A percentile compares a stretch with the other conserved stretches of the same genome.
These are phyloP conservation scores for Candida tibetensis DNA, from an alignment of 805 yeast genomes.

Conservation along the genomic window DNA sequence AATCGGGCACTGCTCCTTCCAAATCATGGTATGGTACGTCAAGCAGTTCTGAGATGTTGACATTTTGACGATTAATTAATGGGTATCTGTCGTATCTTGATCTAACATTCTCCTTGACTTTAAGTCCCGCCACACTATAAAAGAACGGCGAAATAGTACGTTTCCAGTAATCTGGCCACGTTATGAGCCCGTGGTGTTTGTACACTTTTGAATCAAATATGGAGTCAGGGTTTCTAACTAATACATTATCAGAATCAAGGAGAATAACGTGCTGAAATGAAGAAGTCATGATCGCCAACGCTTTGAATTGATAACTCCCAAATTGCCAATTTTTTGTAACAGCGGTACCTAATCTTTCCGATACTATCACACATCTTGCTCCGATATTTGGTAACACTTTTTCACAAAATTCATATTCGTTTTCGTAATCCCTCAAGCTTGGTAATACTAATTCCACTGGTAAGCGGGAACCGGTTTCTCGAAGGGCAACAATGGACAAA, in stretches of 20 bases:
- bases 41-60: conserved; percentile 9
- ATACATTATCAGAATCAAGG: conserved; percentile 48
- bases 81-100: conserved; percentile 7
- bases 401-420: conserved; percentile 39
- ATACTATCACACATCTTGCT: conserved; percentile 42
- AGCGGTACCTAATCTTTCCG: conserved; percentile 28
- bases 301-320: conserved; percentile 39
- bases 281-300: conserved; percentile 45
- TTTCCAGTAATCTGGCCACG: conserved; percentile 26
- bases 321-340: conserved; percentile 16
- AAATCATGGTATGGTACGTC: conserved; percentile 10
- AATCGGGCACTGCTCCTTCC: conserved; percentile 18
- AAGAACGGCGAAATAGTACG: conserved; percentile 20
- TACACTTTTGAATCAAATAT: conserved; percentile 21
- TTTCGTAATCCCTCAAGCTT: conserved; percentile 31
- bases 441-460: conserved; percentile 48
- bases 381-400: conserved; percentile 37
- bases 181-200: conserved; percentile 13
- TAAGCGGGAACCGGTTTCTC: conserved; percentile 41
- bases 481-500: conserved; percentile 37
- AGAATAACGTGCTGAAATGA: conserved; percentile 45
- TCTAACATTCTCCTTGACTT: conserved; percentile 11
- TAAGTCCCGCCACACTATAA: conserved; percentile 17
- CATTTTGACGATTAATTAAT: background rate
- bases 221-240: conserved; percentile 40